Base-by-base conservation (phyloP, 257 asterid species). In the Gentiana straminea region DNA sequence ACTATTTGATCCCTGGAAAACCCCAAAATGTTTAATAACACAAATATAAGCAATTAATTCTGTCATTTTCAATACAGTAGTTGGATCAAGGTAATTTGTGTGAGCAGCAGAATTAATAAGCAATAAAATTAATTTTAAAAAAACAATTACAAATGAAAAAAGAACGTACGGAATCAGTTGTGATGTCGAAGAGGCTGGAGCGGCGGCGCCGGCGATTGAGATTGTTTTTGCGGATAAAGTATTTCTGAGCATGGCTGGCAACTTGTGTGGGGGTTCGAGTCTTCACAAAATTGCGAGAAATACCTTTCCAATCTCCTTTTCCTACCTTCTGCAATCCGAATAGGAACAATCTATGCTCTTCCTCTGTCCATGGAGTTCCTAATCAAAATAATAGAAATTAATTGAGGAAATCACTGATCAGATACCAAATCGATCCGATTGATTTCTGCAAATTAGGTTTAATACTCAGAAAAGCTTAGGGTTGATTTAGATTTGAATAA, bases 291-390 rank as follows among this genome's bases (percentile, higher is more conserved):
- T 86, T 89, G 67, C 84, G 72, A 3, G 97, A 89, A 57, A 89
- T 89, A 52, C 95, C 95, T 74, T 86, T 83, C 95, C 95, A 86
- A 50, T 89, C 94, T 37, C 97, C 95, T 70, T 75, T 86, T 44
- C 97, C 95, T 6, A 80, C 84, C 65, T 75, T 84, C 75, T 86
- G 75, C 69, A 86, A 69, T 64, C 97, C 95, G 67, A 84, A 41
- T 33, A 89, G 85, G 86, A 86, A 89, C 60, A 81, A 64, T 71
- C 73, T 89, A 65, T 89, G 95, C 63, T 89, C 97, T 46, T 80
- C 95, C 75, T 89, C 95, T 12, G 94, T 80, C 95, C 95, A 89
- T 49, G 94, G 90, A 62, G 81, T 82, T 68, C 97, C 97, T 89
- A 52, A 58, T 62, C 37, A 50, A 55, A 13, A 74, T 32, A 58